Conservation (phyloP, 192 early-diverging fungal species). For the Coemansia sp. region DNA sequence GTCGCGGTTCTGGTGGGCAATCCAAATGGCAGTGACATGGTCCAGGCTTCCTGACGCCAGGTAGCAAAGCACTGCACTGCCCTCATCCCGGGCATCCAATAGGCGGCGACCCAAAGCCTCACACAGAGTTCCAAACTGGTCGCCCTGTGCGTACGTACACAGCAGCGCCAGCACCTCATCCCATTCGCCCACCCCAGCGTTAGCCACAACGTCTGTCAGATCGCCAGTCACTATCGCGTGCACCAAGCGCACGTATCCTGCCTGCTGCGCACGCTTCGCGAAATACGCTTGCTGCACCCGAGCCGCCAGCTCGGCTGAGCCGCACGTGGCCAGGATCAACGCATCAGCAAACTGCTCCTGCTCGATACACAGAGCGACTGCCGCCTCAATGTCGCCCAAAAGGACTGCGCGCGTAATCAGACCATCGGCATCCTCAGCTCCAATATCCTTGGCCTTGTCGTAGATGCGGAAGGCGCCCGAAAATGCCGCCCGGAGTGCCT, state of each 20-base stretch:
- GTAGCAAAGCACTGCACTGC: constrained; percentile 59
- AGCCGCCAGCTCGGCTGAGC: constrained; percentile 70
- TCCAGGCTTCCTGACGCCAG: constrained; percentile 50
- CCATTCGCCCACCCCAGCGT: constrained; percentile 81
- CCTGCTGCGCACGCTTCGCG: constrained; percentile 61
- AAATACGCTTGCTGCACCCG: constrained; percentile 84
- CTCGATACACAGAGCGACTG: constrained; percentile 82
- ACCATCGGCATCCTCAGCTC: constrained; percentile 55
- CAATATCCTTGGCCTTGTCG: constrained; percentile 42
- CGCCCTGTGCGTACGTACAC: constrained; percentile 87
- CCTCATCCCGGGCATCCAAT: constrained; percentile 21
- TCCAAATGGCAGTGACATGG: constrained; percentile 83
- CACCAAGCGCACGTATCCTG: constrained; percentile 81
- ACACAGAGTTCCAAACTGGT: constrained; percentile 73
- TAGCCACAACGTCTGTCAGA: constrained; percentile 73
- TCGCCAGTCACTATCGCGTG: constrained; percentile 79
- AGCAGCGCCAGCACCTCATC: constrained; percentile 88
- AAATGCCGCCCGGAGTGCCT: constrained; percentile 28
- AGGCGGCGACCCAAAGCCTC: constrained; percentile 65
- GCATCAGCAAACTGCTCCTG: constrained; percentile 83
- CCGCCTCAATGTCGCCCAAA: constrained; percentile 89
- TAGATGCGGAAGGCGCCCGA: constrained; percentile 34
- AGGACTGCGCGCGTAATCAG: constrained; percentile 82
- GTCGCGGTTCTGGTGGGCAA: constrained; percentile 19
- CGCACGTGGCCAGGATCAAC: constrained; percentile 82